phyloP scores from a whole-genome alignment of 345 rosid species.

The Lepidium sativum region DNA sequence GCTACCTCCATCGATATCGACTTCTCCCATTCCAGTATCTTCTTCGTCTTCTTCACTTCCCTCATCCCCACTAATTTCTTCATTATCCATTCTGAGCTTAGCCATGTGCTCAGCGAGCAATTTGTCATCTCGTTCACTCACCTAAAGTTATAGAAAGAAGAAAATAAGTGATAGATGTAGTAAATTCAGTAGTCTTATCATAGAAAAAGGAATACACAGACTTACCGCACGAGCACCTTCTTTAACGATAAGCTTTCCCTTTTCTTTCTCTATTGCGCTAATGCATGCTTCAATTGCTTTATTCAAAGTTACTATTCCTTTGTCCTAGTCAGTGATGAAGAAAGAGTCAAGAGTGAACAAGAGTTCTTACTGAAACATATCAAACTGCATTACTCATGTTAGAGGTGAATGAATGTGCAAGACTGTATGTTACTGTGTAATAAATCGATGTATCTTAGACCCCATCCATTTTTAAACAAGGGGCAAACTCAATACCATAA shows the following conservation, averaged over 20 bases:
- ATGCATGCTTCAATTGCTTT: conserved; percentile 74
- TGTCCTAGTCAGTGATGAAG: conserved; percentile 43
- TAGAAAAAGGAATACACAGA: conserved; percentile 1
- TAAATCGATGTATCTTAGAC: neutral
- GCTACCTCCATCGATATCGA: conserved; percentile 46
- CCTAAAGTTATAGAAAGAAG: conserved; percentile 25
- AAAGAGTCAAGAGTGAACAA: neutral
- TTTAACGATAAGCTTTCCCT: conserved; percentile 79
- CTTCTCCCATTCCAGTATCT: conserved; percentile 83
- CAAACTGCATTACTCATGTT: neutral
- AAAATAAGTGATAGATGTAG: neutral
- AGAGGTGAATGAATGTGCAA: neutral
- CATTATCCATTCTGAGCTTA: conserved; percentile 58
- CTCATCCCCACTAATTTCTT: conserved; percentile 85
- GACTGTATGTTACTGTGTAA: neutral
- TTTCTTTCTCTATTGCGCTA: conserved; percentile 57
- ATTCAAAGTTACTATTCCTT: conserved; percentile 63
- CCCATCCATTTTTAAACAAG: neutral
- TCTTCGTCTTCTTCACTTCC: conserved; percentile 80
- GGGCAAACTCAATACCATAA: neutral
- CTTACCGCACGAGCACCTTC: conserved; percentile 91
- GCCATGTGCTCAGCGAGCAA: conserved; percentile 87
- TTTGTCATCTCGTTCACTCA: conserved; percentile 93
- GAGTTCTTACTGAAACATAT: neutral
- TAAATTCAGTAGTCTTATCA: neutral